Evolutionary conservation across 345 rosid species (phyloP), one percentile per base, ranked within the genome.

Genomic region (Mangifera indica): DNA sequence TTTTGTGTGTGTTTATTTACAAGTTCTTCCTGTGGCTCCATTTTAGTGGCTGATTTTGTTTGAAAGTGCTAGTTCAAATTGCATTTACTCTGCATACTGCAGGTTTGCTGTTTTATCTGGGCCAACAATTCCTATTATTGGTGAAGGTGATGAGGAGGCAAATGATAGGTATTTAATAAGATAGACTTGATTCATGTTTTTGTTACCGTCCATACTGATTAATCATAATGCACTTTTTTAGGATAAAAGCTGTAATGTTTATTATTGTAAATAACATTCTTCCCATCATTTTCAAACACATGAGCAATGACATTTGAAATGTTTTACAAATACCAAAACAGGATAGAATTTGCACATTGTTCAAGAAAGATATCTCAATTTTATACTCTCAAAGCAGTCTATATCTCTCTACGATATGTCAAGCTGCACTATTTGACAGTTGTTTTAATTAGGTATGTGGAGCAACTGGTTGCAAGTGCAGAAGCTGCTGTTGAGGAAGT

Each of bases 401-500:
- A 18, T 32, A 37, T 60, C 37, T 26, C 42, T 60, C n/a, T 34
- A 60, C 7, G 37, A 34, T 37, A 13, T 53, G 5, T 48, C 49
- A 49, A 51, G 18, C 70, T 70, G 37, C 34, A 32, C 49, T 60
- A 34, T 9, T 40, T 71, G 40, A 48, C 42, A 56, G 77, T 66
- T 73, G 64, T 21, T 22, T 73, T 73, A 55, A 72, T 46, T 77
- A 95, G 99, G 79, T 95, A 92, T 67, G 92, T 95, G 42, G 98
- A 95, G 81, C 99, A 95, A 79, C 78, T 93, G 80, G 96, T 95
- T 80, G 79, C 93, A 66, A 91, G 98, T 83, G 99, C 98, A 15
- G 99, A 91, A 81, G 99, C 99, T 76, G 97, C 99, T 78, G 99
- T 92, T 54, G 94, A 92, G 84, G 99, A 95, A 85, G 98, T 95